These are phyloP conservation scores for Fusarium sp. DNA, from an alignment of 2,329 filamentous ascomycete genomes.

Conservation along the genomic window DNA sequence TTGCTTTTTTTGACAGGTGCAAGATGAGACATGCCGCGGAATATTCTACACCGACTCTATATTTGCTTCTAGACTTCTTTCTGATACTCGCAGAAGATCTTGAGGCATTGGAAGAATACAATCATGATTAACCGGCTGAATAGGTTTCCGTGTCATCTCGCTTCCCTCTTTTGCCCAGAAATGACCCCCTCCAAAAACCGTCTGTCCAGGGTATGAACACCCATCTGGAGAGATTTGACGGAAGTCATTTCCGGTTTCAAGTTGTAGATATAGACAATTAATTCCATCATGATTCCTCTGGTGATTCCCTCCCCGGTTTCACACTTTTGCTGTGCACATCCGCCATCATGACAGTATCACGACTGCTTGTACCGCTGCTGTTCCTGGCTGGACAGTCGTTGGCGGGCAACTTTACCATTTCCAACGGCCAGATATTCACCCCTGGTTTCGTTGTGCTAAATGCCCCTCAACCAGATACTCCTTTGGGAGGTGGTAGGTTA, in stretches of 20 bases:
- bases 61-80: background rate
- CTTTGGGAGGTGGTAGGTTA: slow-evolving; percentile 66
- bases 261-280: slow-evolving; percentile 16
- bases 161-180: slow-evolving; percentile 19
- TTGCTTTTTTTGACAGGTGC: background rate
- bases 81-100: background rate
- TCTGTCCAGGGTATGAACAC: slow-evolving; percentile 12
- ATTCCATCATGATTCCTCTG: slow-evolving; percentile 6
- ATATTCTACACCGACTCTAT: background rate
- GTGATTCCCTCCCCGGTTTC: slow-evolving; percentile 1
- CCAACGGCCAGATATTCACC: slow-evolving; percentile 72
- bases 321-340: background rate
- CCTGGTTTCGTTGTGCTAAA: slow-evolving; percentile 72
- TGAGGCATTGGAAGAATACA: background rate
- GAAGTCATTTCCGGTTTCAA: slow-evolving; percentile 30
- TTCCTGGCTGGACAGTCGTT: slow-evolving; percentile 39
- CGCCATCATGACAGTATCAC: slow-evolving; percentile 18
- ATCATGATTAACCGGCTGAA: slow-evolving; percentile 21
- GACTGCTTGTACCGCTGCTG: slow-evolving; percentile 18
- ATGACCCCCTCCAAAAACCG: slow-evolving; percentile 25
- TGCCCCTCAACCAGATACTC: slow-evolving; percentile 69
- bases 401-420: slow-evolving; percentile 61
- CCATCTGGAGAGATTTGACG: background rate
- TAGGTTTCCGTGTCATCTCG: slow-evolving; percentile 30
- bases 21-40: background rate